Conservation (phyloP, 805 yeast genomes). For the Brettanomyces sp. region DNA sequence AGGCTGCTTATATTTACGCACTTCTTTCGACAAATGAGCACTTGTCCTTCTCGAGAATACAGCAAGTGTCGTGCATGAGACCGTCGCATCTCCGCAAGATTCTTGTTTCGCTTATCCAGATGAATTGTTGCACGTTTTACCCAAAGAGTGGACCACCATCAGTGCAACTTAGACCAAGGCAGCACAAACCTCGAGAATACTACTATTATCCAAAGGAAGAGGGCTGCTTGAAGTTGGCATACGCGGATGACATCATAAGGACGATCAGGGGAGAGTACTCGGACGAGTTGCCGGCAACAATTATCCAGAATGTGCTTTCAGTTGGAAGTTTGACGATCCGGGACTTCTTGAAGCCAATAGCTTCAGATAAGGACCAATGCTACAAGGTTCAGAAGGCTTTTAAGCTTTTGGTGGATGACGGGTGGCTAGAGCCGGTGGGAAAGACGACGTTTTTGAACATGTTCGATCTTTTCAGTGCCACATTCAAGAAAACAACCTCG, state of each 20-base stretch:
- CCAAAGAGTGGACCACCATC: background rate
- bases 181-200: conserved; percentile 6
- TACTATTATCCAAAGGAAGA: conserved; percentile 54
- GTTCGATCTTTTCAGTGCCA: conserved; percentile 22
- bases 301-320: conserved; percentile 60
- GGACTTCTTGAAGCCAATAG: conserved; percentile 23
- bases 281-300: conserved; percentile 33
- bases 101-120: conserved; percentile 69
- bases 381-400: conserved; percentile 28
- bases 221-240: conserved; percentile 56
- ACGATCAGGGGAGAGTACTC: conserved; percentile 36
- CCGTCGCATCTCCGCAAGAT: conserved; percentile 47
- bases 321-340: conserved; percentile 53
- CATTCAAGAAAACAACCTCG: conserved; percentile 30
- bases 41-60: conserved; percentile 45
- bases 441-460: conserved; percentile 21
- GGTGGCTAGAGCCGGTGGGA: conserved; percentile 41
- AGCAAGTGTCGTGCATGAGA: conserved; percentile 37
- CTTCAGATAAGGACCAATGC: conserved; percentile 16
- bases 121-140: conserved; percentile 56
- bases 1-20: conserved; percentile 56
- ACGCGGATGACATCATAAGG: conserved; percentile 67
- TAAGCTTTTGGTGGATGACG: conserved; percentile 36
- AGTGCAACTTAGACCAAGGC: background rate
- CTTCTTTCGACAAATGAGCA: conserved; percentile 61